A percentile compares a stretch with the other conserved stretches of the same genome.
Evolutionary conservation across 2,329 filamentous ascomycete genomes (phyloP).

Genomic region (Colletotrichum salicis): DNA sequence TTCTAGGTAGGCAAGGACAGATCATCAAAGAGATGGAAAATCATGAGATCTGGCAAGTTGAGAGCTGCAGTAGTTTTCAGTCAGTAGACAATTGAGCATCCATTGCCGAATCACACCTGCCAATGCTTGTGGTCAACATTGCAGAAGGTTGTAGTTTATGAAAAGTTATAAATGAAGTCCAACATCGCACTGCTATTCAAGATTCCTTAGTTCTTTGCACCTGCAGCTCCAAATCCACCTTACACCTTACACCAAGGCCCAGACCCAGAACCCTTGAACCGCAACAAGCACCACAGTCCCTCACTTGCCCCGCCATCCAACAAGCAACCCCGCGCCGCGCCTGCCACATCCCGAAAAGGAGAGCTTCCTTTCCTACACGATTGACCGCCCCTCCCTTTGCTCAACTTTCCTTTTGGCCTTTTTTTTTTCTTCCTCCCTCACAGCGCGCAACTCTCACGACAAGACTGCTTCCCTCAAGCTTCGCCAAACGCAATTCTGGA

Average conservation of each 20-base stretch:
- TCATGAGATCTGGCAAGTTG: constrained; percentile 15
- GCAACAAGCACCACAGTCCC: constrained; percentile 1
- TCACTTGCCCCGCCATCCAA: constrained; percentile 34
- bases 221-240: constrained; percentile 1
- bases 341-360: constrained; percentile 31
- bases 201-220: background rate
- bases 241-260: background rate
- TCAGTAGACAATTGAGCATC: background rate
- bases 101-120: background rate
- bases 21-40: background rate
- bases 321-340: constrained; percentile 28
- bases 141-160: too few species aligned
- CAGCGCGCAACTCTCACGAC: background rate
- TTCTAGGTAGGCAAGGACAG: constrained; percentile 22
- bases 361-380: constrained; percentile 8
- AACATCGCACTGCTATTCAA: background rate
- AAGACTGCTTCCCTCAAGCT: background rate
- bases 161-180: constrained; percentile 6
- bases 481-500: background rate
- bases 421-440: background rate
- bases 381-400: background rate
- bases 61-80: background rate
- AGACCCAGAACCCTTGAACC: constrained; percentile 13
- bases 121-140: background rate
- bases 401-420: background rate